Percentiles rank a stretch among this genome's conserved stretches.
Evolutionary conservation across 139 green algal genomes (phyloP).

Genomic region (Raphidocelis subcapitata): DNA sequence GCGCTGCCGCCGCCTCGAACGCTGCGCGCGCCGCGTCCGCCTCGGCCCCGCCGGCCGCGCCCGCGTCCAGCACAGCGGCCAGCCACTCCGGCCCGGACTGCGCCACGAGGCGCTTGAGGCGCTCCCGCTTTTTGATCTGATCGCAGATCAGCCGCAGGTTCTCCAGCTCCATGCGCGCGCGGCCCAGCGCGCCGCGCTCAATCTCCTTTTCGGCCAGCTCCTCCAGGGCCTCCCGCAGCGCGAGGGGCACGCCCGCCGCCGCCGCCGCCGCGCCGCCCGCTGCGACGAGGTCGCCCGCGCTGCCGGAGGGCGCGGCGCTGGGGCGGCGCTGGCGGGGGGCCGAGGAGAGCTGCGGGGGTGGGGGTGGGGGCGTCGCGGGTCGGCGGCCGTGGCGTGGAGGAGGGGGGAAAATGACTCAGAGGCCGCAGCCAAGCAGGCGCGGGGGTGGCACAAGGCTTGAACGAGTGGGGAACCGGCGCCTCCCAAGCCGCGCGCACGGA

Average conservation of each 20-base stretch:
- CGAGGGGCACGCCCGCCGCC: neutral
- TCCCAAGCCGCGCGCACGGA: neutral
- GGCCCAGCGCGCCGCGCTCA: slow-evolving; percentile 15
- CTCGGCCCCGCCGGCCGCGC: too few species aligned
- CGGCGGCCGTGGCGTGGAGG: neutral
- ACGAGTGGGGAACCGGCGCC: neutral
- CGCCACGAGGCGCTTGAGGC: too few species aligned
- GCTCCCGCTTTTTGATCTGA: slow-evolving; percentile 1
- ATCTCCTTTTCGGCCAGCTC: slow-evolving; percentile 36
- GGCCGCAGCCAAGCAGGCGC: too few species aligned
- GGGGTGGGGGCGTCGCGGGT: neutral
- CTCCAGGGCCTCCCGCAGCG: slow-evolving; percentile 20
- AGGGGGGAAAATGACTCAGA: neutral
- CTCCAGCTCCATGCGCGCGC: slow-evolving; percentile 48
- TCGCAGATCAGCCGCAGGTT: slow-evolving; percentile 33
- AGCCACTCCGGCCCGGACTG: too few species aligned
- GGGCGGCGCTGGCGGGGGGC: slow-evolving; percentile 6
- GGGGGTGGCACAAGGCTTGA: neutral
- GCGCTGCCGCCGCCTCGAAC: too few species aligned
- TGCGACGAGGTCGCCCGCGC: neutral
- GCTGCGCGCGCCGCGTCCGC: too few species aligned
- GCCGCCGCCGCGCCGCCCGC: neutral
- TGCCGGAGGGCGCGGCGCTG: neutral
- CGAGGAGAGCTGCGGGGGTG: neutral
- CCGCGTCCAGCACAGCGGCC: too few species aligned